phyloP scores from a whole-genome alignment of 441 rosid genomes.

The Erodium trifolium region DNA sequence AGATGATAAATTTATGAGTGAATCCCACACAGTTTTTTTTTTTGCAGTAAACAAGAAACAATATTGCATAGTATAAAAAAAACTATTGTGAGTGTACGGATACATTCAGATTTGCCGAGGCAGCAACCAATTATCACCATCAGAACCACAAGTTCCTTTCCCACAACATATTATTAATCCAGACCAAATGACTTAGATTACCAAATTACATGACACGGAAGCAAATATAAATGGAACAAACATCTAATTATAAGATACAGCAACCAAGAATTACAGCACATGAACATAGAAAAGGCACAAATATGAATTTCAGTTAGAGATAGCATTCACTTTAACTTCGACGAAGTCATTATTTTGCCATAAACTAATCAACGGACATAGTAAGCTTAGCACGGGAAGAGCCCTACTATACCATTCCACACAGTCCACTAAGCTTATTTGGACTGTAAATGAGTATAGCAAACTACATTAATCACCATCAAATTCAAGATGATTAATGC shows the following conservation, averaged over 20 bases:
- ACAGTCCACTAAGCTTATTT: background rate
- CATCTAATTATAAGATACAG: too few relatives aligned
- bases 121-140: too few relatives aligned
- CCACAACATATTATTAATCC: too few relatives aligned
- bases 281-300: background rate
- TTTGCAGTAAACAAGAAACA: background rate
- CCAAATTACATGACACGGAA: background rate
- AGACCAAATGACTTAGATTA: background rate
- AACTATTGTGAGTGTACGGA: too few relatives aligned
- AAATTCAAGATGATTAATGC: background rate
- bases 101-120: too few relatives aligned
- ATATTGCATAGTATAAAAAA: too few relatives aligned
- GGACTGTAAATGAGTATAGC: background rate
- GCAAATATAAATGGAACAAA: background rate
- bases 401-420: background rate
- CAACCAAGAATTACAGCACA: background rate
- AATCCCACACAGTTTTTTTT: background rate
- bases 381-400: too few relatives aligned
- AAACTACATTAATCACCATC: background rate
- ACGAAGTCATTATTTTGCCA: background rate
- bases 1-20: slow-evolving; percentile 10
- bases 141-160: too few relatives aligned
- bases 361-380: too few relatives aligned
- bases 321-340: background rate
- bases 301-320: background rate